Percentiles rank a stretch among this genome's conserved stretches.
Conservation (phyloP, 306 rosid species). For the Citrullus colocynthis region DNA sequence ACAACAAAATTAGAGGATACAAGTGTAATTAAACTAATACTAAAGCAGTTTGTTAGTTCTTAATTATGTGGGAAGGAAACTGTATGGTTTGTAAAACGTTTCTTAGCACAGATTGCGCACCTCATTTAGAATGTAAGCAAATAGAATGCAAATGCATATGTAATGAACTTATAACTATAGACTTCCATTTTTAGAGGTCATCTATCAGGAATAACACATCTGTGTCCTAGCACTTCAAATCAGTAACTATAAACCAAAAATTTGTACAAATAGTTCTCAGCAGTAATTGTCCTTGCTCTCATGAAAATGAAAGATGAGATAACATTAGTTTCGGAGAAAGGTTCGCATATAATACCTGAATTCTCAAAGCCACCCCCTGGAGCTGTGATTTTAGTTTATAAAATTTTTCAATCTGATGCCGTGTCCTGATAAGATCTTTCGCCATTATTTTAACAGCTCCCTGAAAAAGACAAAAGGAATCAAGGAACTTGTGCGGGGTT, state of each 20-base stretch:
- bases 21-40: not conserved
- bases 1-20: not conserved
- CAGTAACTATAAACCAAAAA: not conserved
- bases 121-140: not conserved
- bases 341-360: conserved; percentile 36
- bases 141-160: not conserved
- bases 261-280: not conserved
- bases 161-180: not conserved
- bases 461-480: conserved; percentile 14
- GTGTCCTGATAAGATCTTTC: conserved; percentile 65
- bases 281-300: not conserved
- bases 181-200: not conserved
- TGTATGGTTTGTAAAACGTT: not conserved
- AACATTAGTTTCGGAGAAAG: not conserved
- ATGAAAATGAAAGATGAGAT: not conserved
- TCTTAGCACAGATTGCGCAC: not conserved
- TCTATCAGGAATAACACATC: not conserved
- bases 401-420: conserved; percentile 69
- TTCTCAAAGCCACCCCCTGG: conserved; percentile 69
- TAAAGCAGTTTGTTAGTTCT: not conserved
- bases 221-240: not conserved
- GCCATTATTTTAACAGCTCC: conserved; percentile 79
- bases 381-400: conserved; percentile 75
- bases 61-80: not conserved
- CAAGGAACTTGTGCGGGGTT: not conserved